phyloP scores from a whole-genome alignment of 106 monocot genomes.

The Acorus gramineus region DNA sequence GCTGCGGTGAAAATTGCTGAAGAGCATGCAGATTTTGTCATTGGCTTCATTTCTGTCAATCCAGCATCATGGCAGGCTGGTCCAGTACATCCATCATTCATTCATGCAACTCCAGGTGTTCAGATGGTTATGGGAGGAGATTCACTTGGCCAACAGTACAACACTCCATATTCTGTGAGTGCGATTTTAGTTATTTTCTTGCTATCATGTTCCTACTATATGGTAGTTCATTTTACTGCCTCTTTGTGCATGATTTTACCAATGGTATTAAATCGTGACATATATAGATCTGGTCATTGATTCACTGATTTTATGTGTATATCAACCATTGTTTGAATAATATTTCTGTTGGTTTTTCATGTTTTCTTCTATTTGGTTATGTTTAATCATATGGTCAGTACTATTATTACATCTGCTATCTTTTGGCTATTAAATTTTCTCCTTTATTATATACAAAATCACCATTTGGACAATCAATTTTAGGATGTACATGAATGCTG shows the following conservation, averaged over 20 bases:
- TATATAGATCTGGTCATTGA: no score
- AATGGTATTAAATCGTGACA: no score
- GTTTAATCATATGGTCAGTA: no score
- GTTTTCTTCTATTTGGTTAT: neutral
- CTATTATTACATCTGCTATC: no score
- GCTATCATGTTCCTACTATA: neutral
- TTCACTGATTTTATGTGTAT: no score
- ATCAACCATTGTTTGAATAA: no score
- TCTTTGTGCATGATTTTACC: no score
- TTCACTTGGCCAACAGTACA: constrained; percentile 90
- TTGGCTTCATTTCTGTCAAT: constrained; percentile 97
- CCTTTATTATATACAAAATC: no score
- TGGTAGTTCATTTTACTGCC: neutral
- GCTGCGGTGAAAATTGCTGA: constrained; percentile 93
- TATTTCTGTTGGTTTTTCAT: neutral
- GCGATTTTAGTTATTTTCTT: neutral
- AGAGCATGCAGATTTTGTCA: constrained; percentile 94
- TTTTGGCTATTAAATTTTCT: no score
- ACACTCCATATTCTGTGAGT: constrained; percentile 95
- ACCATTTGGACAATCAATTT: no score
- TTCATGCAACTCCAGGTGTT: constrained; percentile 97
- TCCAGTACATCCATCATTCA: constrained; percentile 54
- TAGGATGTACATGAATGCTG: no score
- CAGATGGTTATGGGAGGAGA: constrained; percentile 93
- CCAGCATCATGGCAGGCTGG: constrained; percentile 77